Evolutionary conservation across 352 stramenopile genomes (phyloP).

Genomic region (Globisporangium ultimum): DNA sequence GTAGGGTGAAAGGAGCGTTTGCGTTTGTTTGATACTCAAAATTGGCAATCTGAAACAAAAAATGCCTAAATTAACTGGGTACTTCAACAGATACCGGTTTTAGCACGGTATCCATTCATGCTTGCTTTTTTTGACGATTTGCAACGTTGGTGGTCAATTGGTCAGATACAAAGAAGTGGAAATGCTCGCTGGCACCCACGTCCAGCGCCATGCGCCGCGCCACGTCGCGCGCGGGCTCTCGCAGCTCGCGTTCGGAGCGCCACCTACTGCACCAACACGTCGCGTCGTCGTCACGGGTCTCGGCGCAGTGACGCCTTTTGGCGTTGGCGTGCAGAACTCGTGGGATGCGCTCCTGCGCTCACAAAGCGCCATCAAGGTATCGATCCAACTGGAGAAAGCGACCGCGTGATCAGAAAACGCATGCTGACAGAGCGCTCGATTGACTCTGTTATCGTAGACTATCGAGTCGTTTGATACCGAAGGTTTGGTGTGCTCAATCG

Average conservation of each 20-base stretch:
- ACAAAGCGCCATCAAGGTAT: constrained; percentile 68
- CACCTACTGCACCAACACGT: constrained; percentile 49
- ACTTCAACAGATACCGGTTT: too few relatives aligned
- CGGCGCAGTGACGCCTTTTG: constrained; percentile 89
- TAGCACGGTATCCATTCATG: too few relatives aligned
- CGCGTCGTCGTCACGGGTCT: constrained; percentile 92
- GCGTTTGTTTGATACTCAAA: too few relatives aligned
- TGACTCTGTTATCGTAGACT: constrained; percentile 24
- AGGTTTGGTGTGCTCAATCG: constrained; percentile 67
- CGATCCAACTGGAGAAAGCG: background rate
- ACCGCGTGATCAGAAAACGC: background rate
- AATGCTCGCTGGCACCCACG: constrained; percentile 2
- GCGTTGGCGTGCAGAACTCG: constrained; percentile 72
- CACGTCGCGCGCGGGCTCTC: constrained; percentile 32
- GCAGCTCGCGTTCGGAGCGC: constrained; percentile 63
- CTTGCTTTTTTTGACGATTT: too few relatives aligned
- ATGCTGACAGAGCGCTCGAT: background rate
- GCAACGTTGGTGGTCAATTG: too few relatives aligned
- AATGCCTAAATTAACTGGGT: too few relatives aligned
- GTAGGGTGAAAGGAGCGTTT: too few relatives aligned
- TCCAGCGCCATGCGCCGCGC: background rate
- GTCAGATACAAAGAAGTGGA: too few relatives aligned
- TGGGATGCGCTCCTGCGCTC: constrained; percentile 84
- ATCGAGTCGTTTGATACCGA: constrained; percentile 55
- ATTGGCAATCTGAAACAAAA: too few relatives aligned